Conservation (phyloP, 2,329 filamentous ascomycete species). For the Alternaria brassicicola region DNA sequence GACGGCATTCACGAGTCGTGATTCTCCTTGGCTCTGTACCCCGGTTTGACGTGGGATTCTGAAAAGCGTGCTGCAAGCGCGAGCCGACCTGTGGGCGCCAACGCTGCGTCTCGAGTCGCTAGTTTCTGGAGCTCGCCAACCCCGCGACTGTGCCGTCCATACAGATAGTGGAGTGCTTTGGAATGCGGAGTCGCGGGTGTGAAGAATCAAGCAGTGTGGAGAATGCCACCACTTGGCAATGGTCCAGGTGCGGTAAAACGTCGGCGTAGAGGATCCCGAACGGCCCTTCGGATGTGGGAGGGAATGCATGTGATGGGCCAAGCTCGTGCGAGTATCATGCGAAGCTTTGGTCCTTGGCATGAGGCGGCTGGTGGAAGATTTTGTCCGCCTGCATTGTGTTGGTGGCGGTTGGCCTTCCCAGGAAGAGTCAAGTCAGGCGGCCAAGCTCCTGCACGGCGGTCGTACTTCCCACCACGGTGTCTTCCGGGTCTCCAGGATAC, state of each 20-base stretch:
- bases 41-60: constrained; percentile 17
- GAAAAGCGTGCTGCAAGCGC: constrained; percentile 3
- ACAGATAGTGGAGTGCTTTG: constrained; percentile 27
- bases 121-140: constrained; percentile 11
- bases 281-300: constrained; percentile 16
- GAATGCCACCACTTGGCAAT: constrained; percentile 30
- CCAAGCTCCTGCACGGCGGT: constrained; percentile 13
- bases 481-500: constrained; percentile 1
- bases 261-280: constrained; percentile 33
- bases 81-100: constrained; percentile 14
- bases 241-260: constrained; percentile 16
- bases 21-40: constrained; percentile 10
- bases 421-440: constrained; percentile 4
- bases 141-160: constrained; percentile 20
- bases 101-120: constrained; percentile 20
- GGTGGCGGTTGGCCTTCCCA: constrained; percentile 20
- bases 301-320: constrained; percentile 25
- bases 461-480: constrained; percentile 11
- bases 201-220: constrained; percentile 30
- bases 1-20: constrained; percentile 14
- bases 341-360: constrained; percentile 18
- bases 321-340: constrained; percentile 28
- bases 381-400: constrained; percentile 17
- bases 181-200: constrained; percentile 16
- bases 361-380: constrained; percentile 34